These are phyloP conservation scores for Rhynchosporium graminicola DNA, from an alignment of 2,329 filamentous ascomycete species.

Conservation along the genomic window DNA sequence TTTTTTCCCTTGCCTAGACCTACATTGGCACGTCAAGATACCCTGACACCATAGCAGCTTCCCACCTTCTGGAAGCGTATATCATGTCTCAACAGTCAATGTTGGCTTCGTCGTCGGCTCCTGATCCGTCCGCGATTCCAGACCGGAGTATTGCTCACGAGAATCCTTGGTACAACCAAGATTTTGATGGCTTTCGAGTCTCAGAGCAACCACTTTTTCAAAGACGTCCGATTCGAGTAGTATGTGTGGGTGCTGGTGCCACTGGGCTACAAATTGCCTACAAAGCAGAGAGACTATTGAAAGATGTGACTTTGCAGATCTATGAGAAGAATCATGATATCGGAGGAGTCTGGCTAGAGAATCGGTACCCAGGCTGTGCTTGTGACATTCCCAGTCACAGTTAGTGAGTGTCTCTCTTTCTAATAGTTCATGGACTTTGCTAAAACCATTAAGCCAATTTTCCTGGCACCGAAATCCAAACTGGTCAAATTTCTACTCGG, in stretches of 20 bases:
- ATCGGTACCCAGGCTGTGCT: conserved; percentile 55
- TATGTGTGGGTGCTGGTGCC: conserved; percentile 51
- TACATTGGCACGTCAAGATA: not conserved
- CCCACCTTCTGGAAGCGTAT: not conserved
- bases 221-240: conserved; percentile 27
- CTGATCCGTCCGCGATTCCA: conserved; percentile 21
- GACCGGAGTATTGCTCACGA: conserved; percentile 20
- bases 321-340: conserved; percentile 45
- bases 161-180: conserved; percentile 31
- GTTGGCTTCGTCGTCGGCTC: conserved; percentile 21
- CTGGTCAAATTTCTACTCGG: conserved; percentile 40
- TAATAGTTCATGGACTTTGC: not conserved
- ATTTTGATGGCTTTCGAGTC: conserved; percentile 28
- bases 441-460: conserved; percentile 15
- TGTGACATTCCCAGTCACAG: conserved; percentile 59
- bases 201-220: conserved; percentile 24
- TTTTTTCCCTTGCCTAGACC: not conserved
- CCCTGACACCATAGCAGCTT: not conserved
- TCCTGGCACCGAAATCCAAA: conserved; percentile 28
- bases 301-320: conserved; percentile 33
- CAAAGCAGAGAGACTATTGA: conserved; percentile 45
- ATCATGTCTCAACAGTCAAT: conserved; percentile 5
- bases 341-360: conserved; percentile 56
- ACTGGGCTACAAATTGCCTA: conserved; percentile 51
- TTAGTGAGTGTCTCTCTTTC: conserved; percentile 59